Evolutionary conservation across 352 stramenopile species (phyloP), one percentile per base, ranked within the genome.

Genomic region (Stramenopiles sp.): DNA sequence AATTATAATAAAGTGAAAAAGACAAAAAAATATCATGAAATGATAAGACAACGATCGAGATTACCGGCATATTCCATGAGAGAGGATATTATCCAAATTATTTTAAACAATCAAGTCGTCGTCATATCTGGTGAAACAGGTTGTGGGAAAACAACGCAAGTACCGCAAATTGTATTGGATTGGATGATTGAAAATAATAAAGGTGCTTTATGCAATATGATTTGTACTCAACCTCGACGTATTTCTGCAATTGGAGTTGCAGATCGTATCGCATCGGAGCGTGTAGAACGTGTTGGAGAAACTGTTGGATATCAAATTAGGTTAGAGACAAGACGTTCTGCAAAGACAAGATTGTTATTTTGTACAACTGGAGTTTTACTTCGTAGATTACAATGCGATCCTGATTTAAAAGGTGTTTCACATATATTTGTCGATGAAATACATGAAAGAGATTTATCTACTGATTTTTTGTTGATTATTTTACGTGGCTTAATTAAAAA

Each of bases 361-460:
- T 97, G 92, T 82, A 99, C 95, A n/a, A 98, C 94, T 0, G 95
- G 92, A 63, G 86, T 97, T 32, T 82, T 84, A 0, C 84, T 85
- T 63, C 79, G 90, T 6, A 84, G 91, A 74, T 84, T 95, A 30
- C 89, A 93, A 83, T 84, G 83, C 53, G 86, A 93, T 73, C 83
- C 82, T 43, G 84, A 83, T 13, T 81, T 94, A 85, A n/a, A 82
- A 13, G 86, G 83, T 43, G 87, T 73, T 90, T 79, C 83, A 96
- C 38, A 83, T 96, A 0, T 98, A 43, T 94, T 98, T 74, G 88
- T 98, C 31, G 93, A 98, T 81, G 93, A 98, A 88, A 93, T 97
- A 31, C 92, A 97, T 85, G 93, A 98, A 83, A 89, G 93, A 7
- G 92, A 97, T 81, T 89, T 93, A 76, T 95, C 95, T 79, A 97